Conservation (phyloP, 2,329 filamentous ascomycete species). For the Lachnellula occidentalis region DNA sequence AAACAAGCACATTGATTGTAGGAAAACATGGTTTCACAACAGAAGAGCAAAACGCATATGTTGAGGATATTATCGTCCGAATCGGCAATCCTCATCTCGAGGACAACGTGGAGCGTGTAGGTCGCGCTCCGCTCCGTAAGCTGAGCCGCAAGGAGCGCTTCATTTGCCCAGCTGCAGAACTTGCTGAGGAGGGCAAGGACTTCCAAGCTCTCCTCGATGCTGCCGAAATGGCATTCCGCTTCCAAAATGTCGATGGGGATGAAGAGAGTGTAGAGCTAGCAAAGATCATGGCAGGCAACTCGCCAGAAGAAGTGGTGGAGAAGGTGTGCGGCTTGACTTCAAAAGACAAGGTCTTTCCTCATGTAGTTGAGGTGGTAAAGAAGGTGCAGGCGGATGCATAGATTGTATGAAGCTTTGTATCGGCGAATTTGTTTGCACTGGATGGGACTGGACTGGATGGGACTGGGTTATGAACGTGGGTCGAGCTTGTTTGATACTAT, state of each 20-base stretch:
- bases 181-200: conserved; percentile 73
- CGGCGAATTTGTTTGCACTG: conserved; percentile 6
- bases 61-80: conserved; percentile 84
- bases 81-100: conserved; percentile 92
- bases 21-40: conserved; percentile 75
- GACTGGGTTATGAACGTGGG: conserved; percentile 1
- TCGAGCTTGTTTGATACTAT: no score
- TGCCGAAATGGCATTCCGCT: conserved; percentile 87
- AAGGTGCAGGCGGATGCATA: conserved; percentile 62
- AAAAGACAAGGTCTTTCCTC: conserved; percentile 69
- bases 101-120: conserved; percentile 91
- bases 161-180: conserved; percentile 82
- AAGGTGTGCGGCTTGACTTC: conserved; percentile 78
- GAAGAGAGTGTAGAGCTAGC: conserved; percentile 84
- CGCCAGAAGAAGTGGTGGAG: conserved; percentile 67
- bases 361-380: conserved; percentile 72
- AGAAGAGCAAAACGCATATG: conserved; percentile 77
- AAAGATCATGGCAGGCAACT: conserved; percentile 72
- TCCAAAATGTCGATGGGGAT: conserved; percentile 90
- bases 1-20: conserved; percentile 83
- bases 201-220: conserved; percentile 72
- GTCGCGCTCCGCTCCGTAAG: conserved; percentile 90
- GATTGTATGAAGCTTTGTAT: conserved; percentile 1
- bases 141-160: conserved; percentile 93
- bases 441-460: conserved; percentile 11